phyloP scores from a whole-genome alignment of 1,284 basidiomycete species.

The Volvariella surrecta region DNA sequence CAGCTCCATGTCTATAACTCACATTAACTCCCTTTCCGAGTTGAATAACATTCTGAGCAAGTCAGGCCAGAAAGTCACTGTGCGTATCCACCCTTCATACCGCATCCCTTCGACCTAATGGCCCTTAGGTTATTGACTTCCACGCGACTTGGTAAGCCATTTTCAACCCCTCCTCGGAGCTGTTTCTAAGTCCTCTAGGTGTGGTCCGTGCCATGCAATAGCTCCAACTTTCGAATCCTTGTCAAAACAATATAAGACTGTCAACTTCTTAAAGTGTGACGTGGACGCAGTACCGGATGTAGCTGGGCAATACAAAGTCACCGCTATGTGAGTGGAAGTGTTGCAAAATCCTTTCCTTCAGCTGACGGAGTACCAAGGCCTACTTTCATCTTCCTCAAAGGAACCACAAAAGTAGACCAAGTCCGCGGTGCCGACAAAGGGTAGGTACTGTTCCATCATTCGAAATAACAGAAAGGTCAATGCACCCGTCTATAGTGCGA shows the following conservation, averaged over 20 bases:
- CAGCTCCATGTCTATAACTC: slow-evolving; percentile 45
- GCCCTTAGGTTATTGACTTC: slow-evolving; percentile 70
- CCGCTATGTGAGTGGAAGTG: slow-evolving; percentile 50
- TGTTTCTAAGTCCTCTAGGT: slow-evolving; percentile 36
- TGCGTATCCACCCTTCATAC: slow-evolving; percentile 19
- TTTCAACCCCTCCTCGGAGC: not conserved
- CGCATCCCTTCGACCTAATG: slow-evolving; percentile 2
- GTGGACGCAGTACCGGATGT: slow-evolving; percentile 66
- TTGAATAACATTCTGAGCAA: slow-evolving; percentile 52
- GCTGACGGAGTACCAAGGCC: slow-evolving; percentile 40
- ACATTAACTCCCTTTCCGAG: slow-evolving; percentile 52
- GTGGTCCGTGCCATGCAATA: slow-evolving; percentile 74
- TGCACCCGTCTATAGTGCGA: slow-evolving; percentile 28
- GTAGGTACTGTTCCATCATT: slow-evolving; percentile 29
- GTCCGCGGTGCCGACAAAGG: slow-evolving; percentile 58
- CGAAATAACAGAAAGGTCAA: too few relatives aligned
- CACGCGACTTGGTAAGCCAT: slow-evolving; percentile 64
- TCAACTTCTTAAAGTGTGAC: slow-evolving; percentile 76
- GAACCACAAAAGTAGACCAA: slow-evolving; percentile 56
- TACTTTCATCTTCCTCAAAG: slow-evolving; percentile 70
- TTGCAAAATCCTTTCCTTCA: not conserved
- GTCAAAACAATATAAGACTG: slow-evolving; percentile 53
- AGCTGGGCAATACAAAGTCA: slow-evolving; percentile 46
- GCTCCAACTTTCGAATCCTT: slow-evolving; percentile 65
- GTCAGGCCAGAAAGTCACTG: slow-evolving; percentile 57